Evolutionary conservation across 2,329 filamentous ascomycete genomes (phyloP).

Genomic region (Ophiostoma sp.): DNA sequence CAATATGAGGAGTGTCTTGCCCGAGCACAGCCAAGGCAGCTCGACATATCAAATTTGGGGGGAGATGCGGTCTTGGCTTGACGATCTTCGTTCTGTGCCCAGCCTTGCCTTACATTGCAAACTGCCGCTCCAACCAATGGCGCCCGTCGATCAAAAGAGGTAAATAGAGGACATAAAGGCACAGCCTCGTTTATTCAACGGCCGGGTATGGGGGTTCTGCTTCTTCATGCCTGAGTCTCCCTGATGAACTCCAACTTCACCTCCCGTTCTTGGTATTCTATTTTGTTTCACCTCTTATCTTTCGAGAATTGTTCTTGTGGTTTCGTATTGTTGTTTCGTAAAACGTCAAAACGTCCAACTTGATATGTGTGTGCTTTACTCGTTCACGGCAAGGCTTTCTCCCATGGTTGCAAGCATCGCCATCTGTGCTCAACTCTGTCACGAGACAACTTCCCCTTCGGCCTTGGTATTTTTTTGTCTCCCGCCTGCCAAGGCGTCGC

Average conservation of each 20-base stretch:
- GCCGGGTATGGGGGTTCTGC: not conserved
- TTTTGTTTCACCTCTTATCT: not conserved
- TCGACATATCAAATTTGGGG: not conserved
- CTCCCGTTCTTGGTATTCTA: not conserved
- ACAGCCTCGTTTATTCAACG: conserved; percentile 6
- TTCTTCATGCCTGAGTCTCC: conserved; percentile 1
- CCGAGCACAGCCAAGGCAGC: not conserved
- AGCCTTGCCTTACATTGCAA: conserved; percentile 12
- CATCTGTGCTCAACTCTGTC: not conserved
- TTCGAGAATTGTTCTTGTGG: not conserved
- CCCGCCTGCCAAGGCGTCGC: not conserved
- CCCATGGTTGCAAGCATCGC: not conserved
- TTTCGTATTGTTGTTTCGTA: conserved; percentile 9
- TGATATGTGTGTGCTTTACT: not conserved
- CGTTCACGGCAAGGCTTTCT: not conserved
- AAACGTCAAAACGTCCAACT: not conserved
- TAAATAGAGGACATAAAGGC: not conserved
- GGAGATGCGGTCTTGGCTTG: not conserved
- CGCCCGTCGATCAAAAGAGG: not conserved
- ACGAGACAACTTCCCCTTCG: not conserved
- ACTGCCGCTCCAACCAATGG: not conserved
- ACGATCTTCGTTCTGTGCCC: conserved; percentile 6
- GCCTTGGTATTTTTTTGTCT: conserved; percentile 1
- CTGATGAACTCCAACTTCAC: not conserved
- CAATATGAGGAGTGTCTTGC: not conserved